These are phyloP conservation scores for Fonsecaea pedrosoi DNA, from an alignment of 2,329 filamentous ascomycete genomes.

Conservation along the genomic window DNA sequence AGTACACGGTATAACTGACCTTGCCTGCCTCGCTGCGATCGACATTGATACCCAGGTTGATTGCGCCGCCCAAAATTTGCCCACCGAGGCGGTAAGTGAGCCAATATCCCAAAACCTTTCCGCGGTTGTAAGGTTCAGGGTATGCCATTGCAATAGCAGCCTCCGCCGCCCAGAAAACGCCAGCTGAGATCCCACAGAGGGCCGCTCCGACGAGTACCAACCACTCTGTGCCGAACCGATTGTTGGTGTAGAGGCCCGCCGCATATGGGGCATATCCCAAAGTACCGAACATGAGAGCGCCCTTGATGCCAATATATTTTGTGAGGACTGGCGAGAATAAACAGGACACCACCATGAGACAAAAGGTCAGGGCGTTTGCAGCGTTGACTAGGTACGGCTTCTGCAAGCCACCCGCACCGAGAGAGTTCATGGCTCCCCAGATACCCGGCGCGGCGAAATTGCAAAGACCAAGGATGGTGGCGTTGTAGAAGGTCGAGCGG, in stretches of 20 bases:
- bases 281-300: slow-evolving; percentile 73
- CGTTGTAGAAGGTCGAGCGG: slow-evolving; percentile 74
- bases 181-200: slow-evolving; percentile 72
- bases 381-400: slow-evolving; percentile 72
- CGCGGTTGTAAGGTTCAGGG: slow-evolving; percentile 72
- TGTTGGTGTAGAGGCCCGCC: slow-evolving; percentile 74
- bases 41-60: slow-evolving; percentile 72
- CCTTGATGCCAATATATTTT: slow-evolving; percentile 72
- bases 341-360: slow-evolving; percentile 75
- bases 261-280: slow-evolving; percentile 75
- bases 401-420: slow-evolving; percentile 72
- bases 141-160: slow-evolving; percentile 75
- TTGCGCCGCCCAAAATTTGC: slow-evolving; percentile 73
- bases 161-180: slow-evolving; percentile 78
- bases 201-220: slow-evolving; percentile 71
- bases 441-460: slow-evolving; percentile 57
- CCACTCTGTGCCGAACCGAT: slow-evolving; percentile 73
- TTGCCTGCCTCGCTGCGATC: slow-evolving; percentile 64
- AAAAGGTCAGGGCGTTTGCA: slow-evolving; percentile 74
- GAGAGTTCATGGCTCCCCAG: slow-evolving; percentile 60
- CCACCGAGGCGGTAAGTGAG: slow-evolving; percentile 66
- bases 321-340: slow-evolving; percentile 70
- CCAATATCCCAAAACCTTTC: slow-evolving; percentile 72
- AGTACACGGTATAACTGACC: slow-evolving; percentile 72
- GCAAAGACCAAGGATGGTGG: slow-evolving; percentile 71